Evolutionary conservation across 805 yeast genomes (phyloP), one percentile per base, ranked within the genome.

Genomic region (Metschnikowia drakensbergensis): DNA sequence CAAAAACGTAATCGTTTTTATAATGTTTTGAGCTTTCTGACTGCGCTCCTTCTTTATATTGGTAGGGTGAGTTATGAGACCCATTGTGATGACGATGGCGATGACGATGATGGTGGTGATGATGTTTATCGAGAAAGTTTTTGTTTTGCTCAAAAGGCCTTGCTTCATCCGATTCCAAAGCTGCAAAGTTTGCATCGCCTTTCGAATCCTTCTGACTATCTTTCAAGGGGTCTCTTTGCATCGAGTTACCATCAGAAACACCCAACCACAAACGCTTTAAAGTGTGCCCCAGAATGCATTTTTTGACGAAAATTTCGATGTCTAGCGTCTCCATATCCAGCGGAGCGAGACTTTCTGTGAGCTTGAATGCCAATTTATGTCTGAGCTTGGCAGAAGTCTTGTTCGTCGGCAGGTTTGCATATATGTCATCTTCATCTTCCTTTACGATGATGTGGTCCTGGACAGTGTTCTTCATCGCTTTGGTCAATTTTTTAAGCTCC

Each of bases 401-500:
- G 34, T 45, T 49, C 13, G 43, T 30, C 13, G 51, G 29, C 5
- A 52, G 31, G 6, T 53, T 51, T 3, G 53, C 36, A 25, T 48
- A 54, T 3, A 51, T 35, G 23, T 50, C 60, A 25, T 56, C 60
- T 13, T 44, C 50, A 23, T 53, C 58, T 22, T 55, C 58, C 26
- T 55, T 49, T 17, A 53, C 55, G 43, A 52, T 64, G 29, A 69
- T 70, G 50, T 66, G 67, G 59, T 88, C 94, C 57, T 83, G 86
- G 25, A 87, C 86, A 0, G 90, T 83, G 17, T 81, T 76, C 58
- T 85, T 86, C 32, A 88, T 86, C 30, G 79, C 88, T 53, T 79
- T 82, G 39, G 83, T 82, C 42, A 84, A 63, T 46, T 81, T 80
- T 47, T 71, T 69, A 35, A 73, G 59, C 48, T 73, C 77, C 46